These are phyloP conservation scores for Trichoderma reesei DNA, from an alignment of 495 filamentous ascomycete species.

Conservation along the genomic window DNA sequence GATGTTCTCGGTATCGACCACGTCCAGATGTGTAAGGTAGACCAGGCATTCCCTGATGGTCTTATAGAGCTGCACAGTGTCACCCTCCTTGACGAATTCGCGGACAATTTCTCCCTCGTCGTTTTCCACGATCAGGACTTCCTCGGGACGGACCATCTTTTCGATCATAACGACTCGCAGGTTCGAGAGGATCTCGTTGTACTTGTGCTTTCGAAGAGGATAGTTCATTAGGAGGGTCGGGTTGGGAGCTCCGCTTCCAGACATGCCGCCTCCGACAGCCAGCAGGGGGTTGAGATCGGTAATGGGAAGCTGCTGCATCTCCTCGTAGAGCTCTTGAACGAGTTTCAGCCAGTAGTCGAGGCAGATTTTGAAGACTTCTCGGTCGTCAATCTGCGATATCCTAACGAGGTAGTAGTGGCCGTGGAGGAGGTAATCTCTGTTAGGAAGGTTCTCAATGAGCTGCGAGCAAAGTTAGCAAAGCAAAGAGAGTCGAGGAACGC, in stretches of 20 bases:
- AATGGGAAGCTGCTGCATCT: conserved; percentile 91
- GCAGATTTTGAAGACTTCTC: conserved; percentile 99
- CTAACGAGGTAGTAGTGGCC: conserved; percentile 96
- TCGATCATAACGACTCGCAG: conserved; percentile 97
- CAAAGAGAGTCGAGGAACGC: not conserved
- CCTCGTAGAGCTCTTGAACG: conserved; percentile 96
- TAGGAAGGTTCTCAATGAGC: conserved; percentile 92
- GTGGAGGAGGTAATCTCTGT: conserved; percentile 86
- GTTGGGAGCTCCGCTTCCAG: conserved; percentile 70
- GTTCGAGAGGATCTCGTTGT: conserved; percentile 85
- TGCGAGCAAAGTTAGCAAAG: conserved; percentile 29
- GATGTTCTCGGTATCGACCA: conserved; percentile 93
- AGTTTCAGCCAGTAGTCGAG: conserved; percentile 98
- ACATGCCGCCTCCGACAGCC: conserved; percentile 56
- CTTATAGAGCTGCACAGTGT: conserved; percentile 98
- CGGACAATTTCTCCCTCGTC: conserved; percentile 98
- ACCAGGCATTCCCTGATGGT: conserved; percentile 95
- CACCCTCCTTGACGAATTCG: conserved; percentile 97
- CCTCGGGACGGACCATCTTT: conserved; percentile 97
- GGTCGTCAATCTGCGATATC: conserved; percentile 95
- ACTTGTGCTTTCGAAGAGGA: conserved; percentile 94
- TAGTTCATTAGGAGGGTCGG: conserved; percentile 73
- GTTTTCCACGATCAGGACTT: conserved; percentile 98
- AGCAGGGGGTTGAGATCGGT: conserved; percentile 84
- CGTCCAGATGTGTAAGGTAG: conserved; percentile 94